Evolutionary conservation across 2,329 filamentous ascomycete genomes (phyloP).

Genomic region (Pseudocercospora vitis): DNA sequence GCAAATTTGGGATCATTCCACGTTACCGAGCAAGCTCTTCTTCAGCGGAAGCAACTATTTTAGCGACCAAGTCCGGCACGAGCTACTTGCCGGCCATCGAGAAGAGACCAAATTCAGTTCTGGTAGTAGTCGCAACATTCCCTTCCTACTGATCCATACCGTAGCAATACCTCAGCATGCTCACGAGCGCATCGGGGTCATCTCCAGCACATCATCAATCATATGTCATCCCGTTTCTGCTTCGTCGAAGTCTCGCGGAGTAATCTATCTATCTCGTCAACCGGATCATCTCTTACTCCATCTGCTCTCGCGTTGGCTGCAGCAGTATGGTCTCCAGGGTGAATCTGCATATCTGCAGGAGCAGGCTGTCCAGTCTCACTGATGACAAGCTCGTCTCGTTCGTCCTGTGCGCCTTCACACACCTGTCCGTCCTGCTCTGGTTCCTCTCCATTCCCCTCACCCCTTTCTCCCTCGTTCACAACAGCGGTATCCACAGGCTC

Average conservation of each 20-base stretch:
- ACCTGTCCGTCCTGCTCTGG: background rate
- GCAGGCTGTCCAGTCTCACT: background rate
- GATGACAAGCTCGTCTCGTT: too few relatives aligned
- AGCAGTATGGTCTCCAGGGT: constrained; percentile 25
- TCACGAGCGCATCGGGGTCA: too few relatives aligned
- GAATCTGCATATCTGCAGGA: constrained; percentile 20
- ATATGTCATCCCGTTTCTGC: constrained; percentile 19
- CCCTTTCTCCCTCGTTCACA: background rate
- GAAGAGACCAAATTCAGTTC: too few relatives aligned
- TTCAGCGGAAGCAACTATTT: too few relatives aligned
- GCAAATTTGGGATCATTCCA: too few relatives aligned
- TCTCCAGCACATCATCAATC: too few relatives aligned
- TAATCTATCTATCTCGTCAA: constrained; percentile 24
- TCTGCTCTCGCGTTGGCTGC: constrained; percentile 8
- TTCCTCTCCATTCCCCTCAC: background rate
- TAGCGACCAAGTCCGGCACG: too few relatives aligned
- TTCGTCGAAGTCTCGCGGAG: constrained; percentile 24
- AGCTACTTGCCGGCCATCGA: too few relatives aligned
- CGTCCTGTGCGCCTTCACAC: background rate
- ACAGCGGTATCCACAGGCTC: background rate
- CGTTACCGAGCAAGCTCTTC: too few relatives aligned
- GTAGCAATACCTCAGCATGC: too few relatives aligned
- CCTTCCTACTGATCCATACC: too few relatives aligned
- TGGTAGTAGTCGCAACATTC: too few relatives aligned
- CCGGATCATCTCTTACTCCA: constrained; percentile 2